Evolutionary conservation across 495 filamentous ascomycete species (phyloP), one percentile per base, ranked within the genome.

Genomic region (Cercophora newfieldiana): DNA sequence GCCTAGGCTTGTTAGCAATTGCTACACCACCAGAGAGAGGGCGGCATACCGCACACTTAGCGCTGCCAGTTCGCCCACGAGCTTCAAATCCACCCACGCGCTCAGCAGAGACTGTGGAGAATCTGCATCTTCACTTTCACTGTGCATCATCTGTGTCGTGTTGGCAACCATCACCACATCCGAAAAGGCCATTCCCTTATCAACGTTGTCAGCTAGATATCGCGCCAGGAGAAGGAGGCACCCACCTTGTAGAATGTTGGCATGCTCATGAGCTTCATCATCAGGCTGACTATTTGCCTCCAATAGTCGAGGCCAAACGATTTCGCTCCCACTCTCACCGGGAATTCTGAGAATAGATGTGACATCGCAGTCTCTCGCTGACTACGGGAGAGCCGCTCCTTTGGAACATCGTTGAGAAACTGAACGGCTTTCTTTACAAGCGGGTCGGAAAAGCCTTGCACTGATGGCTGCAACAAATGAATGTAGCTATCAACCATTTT

Each of bases 181-280:
- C 0, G 59, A 63, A 58, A 75, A 75, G 7, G 49, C 63, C 75
- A 77, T 77, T 10, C 59, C 69, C 70, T 75, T 64, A 65, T 61
- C 22, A 74, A 29, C n/a, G 1, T 5, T 1, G 18, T 16, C 50
- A 37, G 29, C 19, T 8, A 7, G 16, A 19, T 6, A 7, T 59
- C 59, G 47, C 55, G 37, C 50, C 12, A 19, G 10, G 50, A 19
- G 1, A 29, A 16, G 37, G 37, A 33, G 10, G 37, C 37, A 47
- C 71, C 67, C 74, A 82, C 82, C 54, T 81, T 77, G 61, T 85
- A 83, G 64, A 82, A 80, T 2, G 79, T 83, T 8, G 83, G 80
- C 54, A 72, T 73, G 7, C 73, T 66, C 79, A 83, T 82, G 16
- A 84, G 66, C 70, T 78, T 82, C n/a, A 76, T 63, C 68, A 82